Conservation (phyloP, 345 rosid species). For the Reutealis trisperma region DNA sequence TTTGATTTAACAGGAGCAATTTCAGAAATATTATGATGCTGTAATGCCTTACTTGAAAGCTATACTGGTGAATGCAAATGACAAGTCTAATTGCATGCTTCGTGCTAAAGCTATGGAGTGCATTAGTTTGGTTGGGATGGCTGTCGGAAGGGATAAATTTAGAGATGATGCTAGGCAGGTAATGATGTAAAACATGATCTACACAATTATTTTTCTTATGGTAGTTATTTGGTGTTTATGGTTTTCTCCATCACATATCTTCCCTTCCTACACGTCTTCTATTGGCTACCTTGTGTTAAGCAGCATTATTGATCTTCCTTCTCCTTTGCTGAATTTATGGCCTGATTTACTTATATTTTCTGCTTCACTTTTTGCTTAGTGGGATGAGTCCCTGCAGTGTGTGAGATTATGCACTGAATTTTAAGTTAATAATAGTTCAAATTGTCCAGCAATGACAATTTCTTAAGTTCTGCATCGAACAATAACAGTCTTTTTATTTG, state of each 20-base stretch:
- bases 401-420: background rate
- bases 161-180: slow-evolving; percentile 96
- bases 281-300: background rate
- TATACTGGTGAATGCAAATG: slow-evolving; percentile 84
- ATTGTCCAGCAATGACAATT: background rate
- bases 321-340: background rate
- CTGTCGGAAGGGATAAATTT: slow-evolving; percentile 95
- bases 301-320: background rate
- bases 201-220: background rate
- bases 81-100: slow-evolving; percentile 90
- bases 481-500: background rate
- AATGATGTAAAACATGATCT: slow-evolving; percentile 1
- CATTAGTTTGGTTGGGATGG: slow-evolving; percentile 99
- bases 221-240: background rate
- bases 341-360: background rate
- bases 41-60: slow-evolving; percentile 96
- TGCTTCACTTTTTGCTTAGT: slow-evolving; percentile 4
- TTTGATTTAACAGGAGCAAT: slow-evolving; percentile 69
- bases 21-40: slow-evolving; percentile 90
- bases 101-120: slow-evolving; percentile 99
- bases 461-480: background rate
- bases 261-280: background rate
- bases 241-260: background rate
- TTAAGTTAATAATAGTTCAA: background rate
- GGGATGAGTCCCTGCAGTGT: background rate